phyloP scores from a whole-genome alignment of 164 flowering plant species.

The Piper betle region DNA sequence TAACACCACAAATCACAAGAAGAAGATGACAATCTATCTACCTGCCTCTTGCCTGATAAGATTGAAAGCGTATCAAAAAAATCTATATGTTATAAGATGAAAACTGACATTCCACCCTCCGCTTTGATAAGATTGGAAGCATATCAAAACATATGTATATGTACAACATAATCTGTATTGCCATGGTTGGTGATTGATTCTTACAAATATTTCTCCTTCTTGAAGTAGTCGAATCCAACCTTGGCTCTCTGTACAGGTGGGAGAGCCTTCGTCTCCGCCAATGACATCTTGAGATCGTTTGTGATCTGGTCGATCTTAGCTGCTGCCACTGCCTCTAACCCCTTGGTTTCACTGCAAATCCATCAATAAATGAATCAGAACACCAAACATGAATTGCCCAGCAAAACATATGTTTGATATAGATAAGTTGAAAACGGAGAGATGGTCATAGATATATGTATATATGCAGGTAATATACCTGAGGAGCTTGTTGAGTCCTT shows the following conservation, averaged over 20 bases:
- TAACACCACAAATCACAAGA: not conserved
- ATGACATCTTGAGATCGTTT: slow-evolving; percentile 27
- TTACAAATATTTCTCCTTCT: slow-evolving; percentile 74
- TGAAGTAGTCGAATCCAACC: slow-evolving; percentile 59
- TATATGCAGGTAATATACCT: slow-evolving; percentile 7
- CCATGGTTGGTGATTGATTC: slow-evolving; percentile 1
- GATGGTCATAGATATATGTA: not conserved
- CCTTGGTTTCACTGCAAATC: slow-evolving; percentile 45
- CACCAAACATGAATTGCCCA: not conserved
- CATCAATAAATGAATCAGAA: not conserved
- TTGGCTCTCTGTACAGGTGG: slow-evolving; percentile 47
- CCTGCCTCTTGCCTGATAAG: no score
- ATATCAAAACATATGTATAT: not conserved
- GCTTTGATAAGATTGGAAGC: not conserved
- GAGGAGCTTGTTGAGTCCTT: slow-evolving; percentile 48
- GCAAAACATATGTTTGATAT: not conserved
- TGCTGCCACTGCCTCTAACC: slow-evolving; percentile 44
- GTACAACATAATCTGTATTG: not conserved
- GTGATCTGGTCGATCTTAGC: slow-evolving; percentile 62
- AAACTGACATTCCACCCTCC: no score
- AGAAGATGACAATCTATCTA: not conserved
- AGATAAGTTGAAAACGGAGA: not conserved
- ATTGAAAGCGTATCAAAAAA: no score
- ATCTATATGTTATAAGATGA: no score
- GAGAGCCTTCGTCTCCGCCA: slow-evolving; percentile 17